Percentiles rank a stretch among this genome's conserved stretches.
Evolutionary conservation across 495 filamentous ascomycete genomes (phyloP).

Genomic region (Neurospora sp.): DNA sequence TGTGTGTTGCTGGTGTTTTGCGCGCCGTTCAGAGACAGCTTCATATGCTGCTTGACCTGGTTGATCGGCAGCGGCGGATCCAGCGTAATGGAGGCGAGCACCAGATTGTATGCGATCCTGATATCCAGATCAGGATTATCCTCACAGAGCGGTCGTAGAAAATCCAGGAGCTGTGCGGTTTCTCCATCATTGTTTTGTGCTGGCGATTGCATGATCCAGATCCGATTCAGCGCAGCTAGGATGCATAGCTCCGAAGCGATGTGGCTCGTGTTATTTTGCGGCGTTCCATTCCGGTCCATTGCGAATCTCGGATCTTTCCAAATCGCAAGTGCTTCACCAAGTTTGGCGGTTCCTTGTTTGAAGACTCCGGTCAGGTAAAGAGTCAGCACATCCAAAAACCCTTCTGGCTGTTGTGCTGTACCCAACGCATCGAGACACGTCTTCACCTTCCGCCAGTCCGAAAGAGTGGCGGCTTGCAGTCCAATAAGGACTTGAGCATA

Average conservation of each 20-base stretch:
- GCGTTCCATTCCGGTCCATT: conserved; percentile 33
- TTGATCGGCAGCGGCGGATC: conserved; percentile 47
- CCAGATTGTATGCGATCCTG: conserved; percentile 65
- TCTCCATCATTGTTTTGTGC: conserved; percentile 35
- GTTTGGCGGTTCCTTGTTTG: conserved; percentile 65
- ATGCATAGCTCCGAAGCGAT: conserved; percentile 62
- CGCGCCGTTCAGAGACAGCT: conserved; percentile 42
- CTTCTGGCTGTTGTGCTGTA: conserved; percentile 18
- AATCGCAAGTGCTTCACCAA: conserved; percentile 51
- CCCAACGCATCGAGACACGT: conserved; percentile 29
- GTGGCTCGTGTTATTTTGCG: conserved; percentile 29
- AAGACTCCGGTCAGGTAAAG: conserved; percentile 68
- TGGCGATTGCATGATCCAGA: conserved; percentile 70
- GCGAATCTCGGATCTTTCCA: conserved; percentile 52
- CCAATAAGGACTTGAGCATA: conserved; percentile 39
- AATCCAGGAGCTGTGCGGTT: conserved; percentile 47
- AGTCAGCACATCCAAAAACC: conserved; percentile 29
- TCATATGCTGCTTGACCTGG: conserved; percentile 67
- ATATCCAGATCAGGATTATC: conserved; percentile 63
- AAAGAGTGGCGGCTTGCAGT: conserved; percentile 33
- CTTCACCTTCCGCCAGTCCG: conserved; percentile 36
- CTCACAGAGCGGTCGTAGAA: conserved; percentile 56
- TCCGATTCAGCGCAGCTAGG: conserved; percentile 67
- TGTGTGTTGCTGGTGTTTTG: conserved; percentile 58
- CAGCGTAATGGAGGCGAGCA: conserved; percentile 55